A percentile compares a stretch with the other conserved stretches of the same genome.
Conservation (phyloP, 371 early-diverging fungal genomes). For the Funneliformis caledonium region DNA sequence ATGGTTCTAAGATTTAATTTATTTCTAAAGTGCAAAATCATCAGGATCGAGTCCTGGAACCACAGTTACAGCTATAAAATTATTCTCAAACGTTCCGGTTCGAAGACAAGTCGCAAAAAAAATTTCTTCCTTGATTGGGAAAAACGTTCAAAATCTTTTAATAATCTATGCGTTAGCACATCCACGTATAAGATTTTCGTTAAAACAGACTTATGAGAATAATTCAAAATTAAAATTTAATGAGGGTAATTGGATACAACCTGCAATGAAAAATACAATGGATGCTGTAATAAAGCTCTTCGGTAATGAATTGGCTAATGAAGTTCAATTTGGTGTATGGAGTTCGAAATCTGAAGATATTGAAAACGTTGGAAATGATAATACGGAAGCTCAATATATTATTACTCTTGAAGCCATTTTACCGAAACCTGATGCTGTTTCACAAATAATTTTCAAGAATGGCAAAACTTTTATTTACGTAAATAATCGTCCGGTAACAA, state of each 20-base stretch:
- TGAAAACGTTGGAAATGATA: background rate
- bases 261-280: constrained; percentile 4
- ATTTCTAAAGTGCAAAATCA: background rate
- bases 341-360: background rate
- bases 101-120: constrained; percentile 12
- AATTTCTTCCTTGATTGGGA: background rate
- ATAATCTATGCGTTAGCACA: constrained; percentile 15
- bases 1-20: background rate
- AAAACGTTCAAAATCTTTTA: constrained; percentile 14
- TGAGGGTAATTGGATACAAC: constrained; percentile 5
- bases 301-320: constrained; percentile 15
- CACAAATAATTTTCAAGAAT: constrained; percentile 2
- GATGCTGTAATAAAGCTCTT: background rate
- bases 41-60: background rate
- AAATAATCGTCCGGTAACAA: constrained; percentile 8
- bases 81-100: constrained; percentile 21
- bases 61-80: background rate
- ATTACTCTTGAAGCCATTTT: constrained; percentile 10
- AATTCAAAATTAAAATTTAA: constrained; percentile 20
- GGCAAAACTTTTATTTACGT: constrained; percentile 17
- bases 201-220: constrained; percentile 19
- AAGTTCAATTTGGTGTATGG: constrained; percentile 3
- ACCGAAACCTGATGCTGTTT: background rate
- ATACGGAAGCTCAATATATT: background rate
- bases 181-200: constrained; percentile 2